These are phyloP conservation scores for Carpediemonas membranifera DNA, from an alignment of 78 protist genomes.

Conservation along the genomic window DNA sequence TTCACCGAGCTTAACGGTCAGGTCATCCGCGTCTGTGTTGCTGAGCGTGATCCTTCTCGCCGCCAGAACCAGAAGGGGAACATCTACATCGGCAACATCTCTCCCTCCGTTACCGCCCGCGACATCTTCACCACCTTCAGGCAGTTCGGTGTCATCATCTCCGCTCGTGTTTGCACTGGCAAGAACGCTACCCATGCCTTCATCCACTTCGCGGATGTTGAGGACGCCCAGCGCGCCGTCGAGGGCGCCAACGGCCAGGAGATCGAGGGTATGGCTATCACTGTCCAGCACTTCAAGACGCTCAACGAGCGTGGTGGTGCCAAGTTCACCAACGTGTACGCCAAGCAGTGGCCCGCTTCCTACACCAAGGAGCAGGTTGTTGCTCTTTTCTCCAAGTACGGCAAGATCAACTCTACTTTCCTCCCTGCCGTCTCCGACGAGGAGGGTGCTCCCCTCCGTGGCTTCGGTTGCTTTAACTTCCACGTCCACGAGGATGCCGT, in stretches of 20 bases:
- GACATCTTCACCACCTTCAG: no score
- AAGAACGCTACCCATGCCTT: constrained; percentile 57
- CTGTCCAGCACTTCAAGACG: constrained; percentile 70
- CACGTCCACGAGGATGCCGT: constrained; percentile 69
- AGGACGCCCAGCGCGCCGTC: constrained; percentile 68
- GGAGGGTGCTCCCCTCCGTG: constrained; percentile 54
- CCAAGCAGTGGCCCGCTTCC: constrained; percentile 64
- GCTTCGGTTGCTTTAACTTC: constrained; percentile 88
- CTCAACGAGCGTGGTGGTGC: constrained; percentile 49
- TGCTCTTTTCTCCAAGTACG: constrained; percentile 47
- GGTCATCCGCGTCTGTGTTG: no score
- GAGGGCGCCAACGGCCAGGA: constrained; percentile 76
- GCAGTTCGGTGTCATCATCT: no score
- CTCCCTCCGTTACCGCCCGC: no score
- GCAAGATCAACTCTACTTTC: constrained; percentile 51
- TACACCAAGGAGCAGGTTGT: constrained; percentile 39
- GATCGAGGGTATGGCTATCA: constrained; percentile 58
- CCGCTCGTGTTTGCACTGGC: background rate
- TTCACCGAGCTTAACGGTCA: no score
- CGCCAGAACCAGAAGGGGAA: no score
- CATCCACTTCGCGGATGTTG: background rate
- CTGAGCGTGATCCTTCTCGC: no score
- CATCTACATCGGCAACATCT: no score
- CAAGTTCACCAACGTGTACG: constrained; percentile 77
- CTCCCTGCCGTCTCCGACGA: constrained; percentile 51